phyloP scores from a whole-genome alignment of 495 filamentous ascomycete species.

The Aspergillus haitiensis region DNA sequence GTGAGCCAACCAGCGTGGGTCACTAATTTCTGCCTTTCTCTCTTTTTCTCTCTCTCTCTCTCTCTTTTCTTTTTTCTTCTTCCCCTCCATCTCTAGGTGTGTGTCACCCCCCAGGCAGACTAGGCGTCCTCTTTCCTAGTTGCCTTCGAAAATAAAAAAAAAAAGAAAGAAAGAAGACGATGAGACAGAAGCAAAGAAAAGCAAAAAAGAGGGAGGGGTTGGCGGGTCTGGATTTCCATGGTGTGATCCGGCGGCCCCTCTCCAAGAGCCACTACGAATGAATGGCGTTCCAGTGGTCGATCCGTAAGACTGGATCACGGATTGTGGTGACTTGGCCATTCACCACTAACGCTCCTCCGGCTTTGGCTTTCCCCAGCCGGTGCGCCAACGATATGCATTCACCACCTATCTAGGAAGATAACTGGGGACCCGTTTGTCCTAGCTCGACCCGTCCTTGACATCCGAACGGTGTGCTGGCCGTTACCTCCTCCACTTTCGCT shows the following conservation, averaged over 20 bases:
- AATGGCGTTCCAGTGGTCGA: background rate
- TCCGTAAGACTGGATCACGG: background rate
- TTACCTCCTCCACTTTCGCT: conserved; percentile 1
- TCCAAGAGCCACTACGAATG: background rate
- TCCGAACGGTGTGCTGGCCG: background rate
- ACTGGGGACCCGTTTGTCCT: background rate
- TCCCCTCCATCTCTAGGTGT: too few species aligned
- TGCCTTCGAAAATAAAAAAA: too few species aligned
- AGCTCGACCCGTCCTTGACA: background rate
- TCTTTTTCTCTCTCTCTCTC: too few species aligned
- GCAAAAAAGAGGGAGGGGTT: background rate
- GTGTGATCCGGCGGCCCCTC: background rate
- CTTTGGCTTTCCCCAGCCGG: background rate
- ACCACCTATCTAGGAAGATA: background rate
- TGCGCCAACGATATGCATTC: background rate
- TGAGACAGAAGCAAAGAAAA: too few species aligned
- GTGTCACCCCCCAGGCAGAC: too few species aligned
- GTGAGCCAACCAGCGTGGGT: too few species aligned
- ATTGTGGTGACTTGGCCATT: background rate
- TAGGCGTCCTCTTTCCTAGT: too few species aligned
- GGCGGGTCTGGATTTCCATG: background rate
- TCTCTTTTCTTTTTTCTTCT: too few species aligned
- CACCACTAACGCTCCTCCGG: background rate
- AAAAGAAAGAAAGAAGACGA: too few species aligned
- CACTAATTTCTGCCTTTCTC: too few species aligned